A percentile compares a stretch with the other conserved stretches of the same genome.
Evolutionary conservation across 2,329 filamentous ascomycete genomes (phyloP).

Genomic region (Penicillium sumatraense): DNA sequence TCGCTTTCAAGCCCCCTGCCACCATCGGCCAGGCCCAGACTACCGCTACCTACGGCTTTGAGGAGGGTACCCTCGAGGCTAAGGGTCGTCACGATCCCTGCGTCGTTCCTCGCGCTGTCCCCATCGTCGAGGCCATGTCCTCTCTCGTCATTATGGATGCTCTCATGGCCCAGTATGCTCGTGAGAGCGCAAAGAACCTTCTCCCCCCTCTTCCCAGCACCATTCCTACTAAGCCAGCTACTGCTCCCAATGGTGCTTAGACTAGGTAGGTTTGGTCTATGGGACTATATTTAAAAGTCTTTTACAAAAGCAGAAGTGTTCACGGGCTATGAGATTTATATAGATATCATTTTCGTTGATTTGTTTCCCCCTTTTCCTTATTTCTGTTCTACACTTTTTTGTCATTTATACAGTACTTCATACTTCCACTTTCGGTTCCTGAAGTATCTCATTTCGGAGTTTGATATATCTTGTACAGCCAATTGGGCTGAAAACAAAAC

Average conservation of each 20-base stretch:
- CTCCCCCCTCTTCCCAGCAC: slow-evolving; percentile 49
- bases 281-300: not conserved
- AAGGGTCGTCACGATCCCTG: slow-evolving; percentile 96
- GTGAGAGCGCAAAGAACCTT: slow-evolving; percentile 54
- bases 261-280: slow-evolving; percentile 3
- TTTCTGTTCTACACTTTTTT: not conserved
- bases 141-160: slow-evolving; percentile 86
- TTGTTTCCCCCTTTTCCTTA: not conserved
- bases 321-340: slow-evolving; percentile 10
- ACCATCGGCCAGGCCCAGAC: slow-evolving; percentile 89
- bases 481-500: slow-evolving; percentile 15
- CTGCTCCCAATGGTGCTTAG: slow-evolving; percentile 22
- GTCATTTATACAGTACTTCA: not conserved
- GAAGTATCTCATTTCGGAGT: not conserved
- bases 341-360: slow-evolving; percentile 8
- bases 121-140: slow-evolving; percentile 80
- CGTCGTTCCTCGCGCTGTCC: slow-evolving; percentile 83
- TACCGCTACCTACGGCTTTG: slow-evolving; percentile 78
- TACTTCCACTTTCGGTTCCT: not conserved
- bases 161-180: slow-evolving; percentile 77
- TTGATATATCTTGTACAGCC: not conserved
- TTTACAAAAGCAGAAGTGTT: slow-evolving; percentile 3
- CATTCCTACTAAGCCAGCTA: slow-evolving; percentile 41
- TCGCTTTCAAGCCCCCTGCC: slow-evolving; percentile 92
- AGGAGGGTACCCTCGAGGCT: slow-evolving; percentile 78